Conservation (phyloP, 2,329 filamentous ascomycete species). For the Paecilomyces formosus region DNA sequence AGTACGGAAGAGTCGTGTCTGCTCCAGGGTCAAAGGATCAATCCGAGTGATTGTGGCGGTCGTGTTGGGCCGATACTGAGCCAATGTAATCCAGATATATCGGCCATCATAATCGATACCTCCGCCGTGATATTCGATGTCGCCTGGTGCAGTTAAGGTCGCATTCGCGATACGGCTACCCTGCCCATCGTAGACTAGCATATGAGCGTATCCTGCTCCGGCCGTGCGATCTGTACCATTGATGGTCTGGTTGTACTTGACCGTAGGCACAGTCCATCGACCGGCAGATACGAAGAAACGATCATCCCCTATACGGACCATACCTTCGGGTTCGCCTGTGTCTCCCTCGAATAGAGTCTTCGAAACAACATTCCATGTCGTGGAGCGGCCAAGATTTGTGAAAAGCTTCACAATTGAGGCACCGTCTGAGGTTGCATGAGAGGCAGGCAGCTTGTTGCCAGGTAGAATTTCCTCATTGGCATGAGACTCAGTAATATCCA, state of each 20-base stretch:
- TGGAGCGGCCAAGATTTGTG: conserved; percentile 38
- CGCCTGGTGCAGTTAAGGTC: conserved; percentile 31
- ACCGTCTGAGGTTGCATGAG: conserved; percentile 13
- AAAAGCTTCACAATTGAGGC: conserved; percentile 32
- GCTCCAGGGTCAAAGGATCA: conserved; percentile 29
- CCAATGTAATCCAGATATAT: conserved; percentile 41
- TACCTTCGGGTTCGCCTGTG: conserved; percentile 44
- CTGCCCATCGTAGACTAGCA: conserved; percentile 39
- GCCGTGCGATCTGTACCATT: conserved; percentile 52
- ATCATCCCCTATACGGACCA: conserved; percentile 36
- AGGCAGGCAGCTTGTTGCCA: conserved; percentile 12
- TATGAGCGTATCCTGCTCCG: conserved; percentile 39
- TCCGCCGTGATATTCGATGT: conserved; percentile 41
- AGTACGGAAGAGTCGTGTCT: conserved; percentile 27
- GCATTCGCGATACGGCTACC: conserved; percentile 40
- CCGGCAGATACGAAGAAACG: conserved; percentile 41
- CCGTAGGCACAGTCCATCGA: conserved; percentile 35
- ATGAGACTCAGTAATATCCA: conserved; percentile 11
- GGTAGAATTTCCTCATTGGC: conserved; percentile 14
- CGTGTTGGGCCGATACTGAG: conserved; percentile 43
- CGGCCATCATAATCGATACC: conserved; percentile 44
- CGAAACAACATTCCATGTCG: conserved; percentile 36
- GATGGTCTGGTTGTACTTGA: conserved; percentile 48
- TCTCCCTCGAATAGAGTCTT: conserved; percentile 39
- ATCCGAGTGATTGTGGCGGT: conserved; percentile 38